Percentiles rank a stretch among this genome's conserved stretches.
Evolutionary conservation across 2,329 filamentous ascomycete species (phyloP).

Genomic region (Xylaria sp.): DNA sequence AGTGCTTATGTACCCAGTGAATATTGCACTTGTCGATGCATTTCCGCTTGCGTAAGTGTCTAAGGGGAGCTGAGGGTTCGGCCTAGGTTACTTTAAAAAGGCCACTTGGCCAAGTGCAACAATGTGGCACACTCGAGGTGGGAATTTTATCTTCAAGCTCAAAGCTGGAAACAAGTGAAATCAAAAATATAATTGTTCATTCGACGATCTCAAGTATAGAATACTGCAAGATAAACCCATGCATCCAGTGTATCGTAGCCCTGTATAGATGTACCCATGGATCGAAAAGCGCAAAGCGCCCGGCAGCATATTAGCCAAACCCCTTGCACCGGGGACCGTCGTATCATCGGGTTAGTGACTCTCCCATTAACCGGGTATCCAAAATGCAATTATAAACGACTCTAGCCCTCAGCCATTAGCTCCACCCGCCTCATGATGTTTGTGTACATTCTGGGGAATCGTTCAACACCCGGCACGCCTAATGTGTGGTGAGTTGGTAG

Average conservation of each 20-base stretch:
- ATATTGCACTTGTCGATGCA: constrained; percentile 20
- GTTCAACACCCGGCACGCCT: constrained; percentile 10
- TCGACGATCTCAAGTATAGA: neutral
- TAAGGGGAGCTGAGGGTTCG: neutral
- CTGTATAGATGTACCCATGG: constrained; percentile 10
- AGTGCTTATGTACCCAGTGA: neutral
- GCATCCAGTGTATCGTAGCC: neutral
- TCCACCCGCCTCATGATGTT: constrained; percentile 2
- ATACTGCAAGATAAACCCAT: neutral
- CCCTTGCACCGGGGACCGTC: constrained; percentile 6
- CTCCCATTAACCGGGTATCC: neutral
- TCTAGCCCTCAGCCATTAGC: constrained; percentile 4
- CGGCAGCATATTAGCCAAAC: constrained; percentile 21
- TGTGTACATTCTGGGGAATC: constrained; percentile 14
- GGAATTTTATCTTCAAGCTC: neutral
- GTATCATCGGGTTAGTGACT: constrained; percentile 5
- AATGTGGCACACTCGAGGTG: constrained; percentile 3
- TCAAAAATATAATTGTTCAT: neutral
- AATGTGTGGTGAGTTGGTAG: constrained; percentile 15
- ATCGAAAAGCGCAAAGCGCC: neutral
- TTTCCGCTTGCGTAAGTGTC: neutral
- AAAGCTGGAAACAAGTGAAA: constrained; percentile 1
- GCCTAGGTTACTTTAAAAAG: constrained; percentile 18
- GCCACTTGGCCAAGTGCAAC: constrained; percentile 37
- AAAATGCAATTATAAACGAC: constrained; percentile 10